Evolutionary conservation across 805 yeast genomes (phyloP).

Genomic region (Wickerhamiella dianesei): DNA sequence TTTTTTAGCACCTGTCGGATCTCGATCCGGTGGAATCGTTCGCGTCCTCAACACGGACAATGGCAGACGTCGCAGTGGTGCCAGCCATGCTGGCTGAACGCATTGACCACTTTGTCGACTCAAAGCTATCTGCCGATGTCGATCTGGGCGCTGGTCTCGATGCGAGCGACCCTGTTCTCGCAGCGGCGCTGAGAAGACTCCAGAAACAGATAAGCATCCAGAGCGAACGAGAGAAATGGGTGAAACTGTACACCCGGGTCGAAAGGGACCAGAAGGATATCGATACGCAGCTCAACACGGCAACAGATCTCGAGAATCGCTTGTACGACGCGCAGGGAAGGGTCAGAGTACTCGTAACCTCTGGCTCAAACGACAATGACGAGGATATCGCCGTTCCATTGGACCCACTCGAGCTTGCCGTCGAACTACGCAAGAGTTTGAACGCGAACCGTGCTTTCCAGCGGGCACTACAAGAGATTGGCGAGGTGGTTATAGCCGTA

Average conservation of each 20-base stretch:
- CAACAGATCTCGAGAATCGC: conserved; percentile 23
- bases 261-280: conserved; percentile 27
- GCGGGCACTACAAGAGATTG: conserved; percentile 62
- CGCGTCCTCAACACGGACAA: no score
- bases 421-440: conserved; percentile 30
- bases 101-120: conserved; percentile 17
- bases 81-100: conserved; percentile 12
- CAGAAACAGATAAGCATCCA: conserved; percentile 10
- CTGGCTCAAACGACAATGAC: conserved; percentile 14
- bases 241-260: conserved; percentile 23
- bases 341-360: conserved; percentile 23
- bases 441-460: conserved; percentile 54
- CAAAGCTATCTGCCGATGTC: conserved; percentile 6
- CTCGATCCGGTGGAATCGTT: neutral
- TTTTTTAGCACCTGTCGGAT: neutral
- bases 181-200: conserved; percentile 17
- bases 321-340: conserved; percentile 24
- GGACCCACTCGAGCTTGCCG: conserved; percentile 22
- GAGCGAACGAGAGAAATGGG: conserved; percentile 10
- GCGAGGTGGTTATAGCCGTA: conserved; percentile 75
- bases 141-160: conserved; percentile 16
- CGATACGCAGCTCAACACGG: conserved; percentile 24
- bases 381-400: conserved; percentile 9
- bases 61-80: neutral
- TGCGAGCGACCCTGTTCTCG: conserved; percentile 8